phyloP scores from a whole-genome alignment of 2,329 filamentous ascomycete genomes.

The Xylariaceae sp. region DNA sequence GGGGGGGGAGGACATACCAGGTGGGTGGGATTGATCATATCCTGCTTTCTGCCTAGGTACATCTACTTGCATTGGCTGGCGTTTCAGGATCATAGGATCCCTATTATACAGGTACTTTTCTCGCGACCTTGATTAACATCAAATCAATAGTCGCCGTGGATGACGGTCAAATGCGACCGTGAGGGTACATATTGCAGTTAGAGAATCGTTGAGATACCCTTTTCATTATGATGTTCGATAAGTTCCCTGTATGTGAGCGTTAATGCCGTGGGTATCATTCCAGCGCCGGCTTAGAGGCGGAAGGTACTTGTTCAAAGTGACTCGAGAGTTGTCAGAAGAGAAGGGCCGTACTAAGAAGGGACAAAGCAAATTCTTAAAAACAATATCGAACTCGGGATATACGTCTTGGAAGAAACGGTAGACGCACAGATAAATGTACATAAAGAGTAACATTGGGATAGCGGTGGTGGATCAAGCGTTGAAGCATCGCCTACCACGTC shows the following conservation, averaged over 20 bases:
- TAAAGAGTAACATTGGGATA: too few species aligned
- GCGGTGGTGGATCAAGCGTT: too few species aligned
- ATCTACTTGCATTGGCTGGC: constrained; percentile 21
- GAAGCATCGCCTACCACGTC: too few species aligned
- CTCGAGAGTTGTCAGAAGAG: too few species aligned
- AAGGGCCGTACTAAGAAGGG: too few species aligned
- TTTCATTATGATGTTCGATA: background rate
- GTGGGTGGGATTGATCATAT: background rate
- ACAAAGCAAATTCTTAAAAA: too few species aligned
- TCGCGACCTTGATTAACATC: constrained; percentile 5
- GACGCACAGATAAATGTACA: too few species aligned
- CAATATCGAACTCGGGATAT: too few species aligned
- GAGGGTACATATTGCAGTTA: constrained; percentile 5
- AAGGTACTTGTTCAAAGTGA: too few species aligned
- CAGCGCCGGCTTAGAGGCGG: too few species aligned
- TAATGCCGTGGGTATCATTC: too few species aligned
- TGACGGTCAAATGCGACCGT: constrained; percentile 5
- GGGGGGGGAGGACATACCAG: background rate
- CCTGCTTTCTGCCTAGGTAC: constrained; percentile 9
- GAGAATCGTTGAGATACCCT: constrained; percentile 15
- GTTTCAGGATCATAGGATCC: constrained; percentile 17
- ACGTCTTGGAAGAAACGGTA: too few species aligned
- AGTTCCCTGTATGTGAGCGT: background rate
- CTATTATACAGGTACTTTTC: constrained; percentile 11
- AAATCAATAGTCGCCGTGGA: background rate